These are phyloP conservation scores for Kwoniella dendrophila DNA, from an alignment of 768 basidiomycete genomes.

Conservation along the genomic window DNA sequence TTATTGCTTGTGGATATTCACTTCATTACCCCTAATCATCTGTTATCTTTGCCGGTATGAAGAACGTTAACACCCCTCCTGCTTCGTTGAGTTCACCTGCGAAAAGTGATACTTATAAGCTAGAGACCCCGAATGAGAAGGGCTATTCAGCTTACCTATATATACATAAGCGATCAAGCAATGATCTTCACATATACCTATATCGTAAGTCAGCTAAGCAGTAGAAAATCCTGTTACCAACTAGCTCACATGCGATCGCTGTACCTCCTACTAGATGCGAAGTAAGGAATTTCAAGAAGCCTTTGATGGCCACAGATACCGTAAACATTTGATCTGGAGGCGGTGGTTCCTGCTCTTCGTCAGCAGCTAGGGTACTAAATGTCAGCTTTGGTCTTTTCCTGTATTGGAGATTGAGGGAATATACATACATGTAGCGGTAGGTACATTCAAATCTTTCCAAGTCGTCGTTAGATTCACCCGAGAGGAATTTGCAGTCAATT, in stretches of 20 bases:
- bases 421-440: slow-evolving; percentile 39
- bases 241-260: slow-evolving; percentile 47
- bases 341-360: slow-evolving; percentile 29
- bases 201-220: slow-evolving; percentile 1
- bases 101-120: neutral
- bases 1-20: too few species aligned
- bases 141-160: slow-evolving; percentile 43
- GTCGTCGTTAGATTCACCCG: slow-evolving; percentile 44
- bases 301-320: slow-evolving; percentile 46
- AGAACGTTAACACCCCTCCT: slow-evolving; percentile 55
- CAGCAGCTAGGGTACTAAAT: neutral
- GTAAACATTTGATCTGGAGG: slow-evolving; percentile 45
- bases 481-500: slow-evolving; percentile 34
- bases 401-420: too few species aligned
- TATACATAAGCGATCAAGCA: slow-evolving; percentile 56
- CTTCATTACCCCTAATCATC: too few species aligned
- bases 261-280: slow-evolving; percentile 46
- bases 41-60: slow-evolving; percentile 49
- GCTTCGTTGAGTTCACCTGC: slow-evolving; percentile 50
- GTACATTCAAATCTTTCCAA: slow-evolving; percentile 48
- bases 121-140: neutral
- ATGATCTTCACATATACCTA: slow-evolving; percentile 53
- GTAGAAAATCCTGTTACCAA: neutral
- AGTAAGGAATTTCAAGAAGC: slow-evolving; percentile 51
- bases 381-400: slow-evolving; percentile 18